Conservation (phyloP, 345 rosid species). For the Mercurialis annua region DNA sequence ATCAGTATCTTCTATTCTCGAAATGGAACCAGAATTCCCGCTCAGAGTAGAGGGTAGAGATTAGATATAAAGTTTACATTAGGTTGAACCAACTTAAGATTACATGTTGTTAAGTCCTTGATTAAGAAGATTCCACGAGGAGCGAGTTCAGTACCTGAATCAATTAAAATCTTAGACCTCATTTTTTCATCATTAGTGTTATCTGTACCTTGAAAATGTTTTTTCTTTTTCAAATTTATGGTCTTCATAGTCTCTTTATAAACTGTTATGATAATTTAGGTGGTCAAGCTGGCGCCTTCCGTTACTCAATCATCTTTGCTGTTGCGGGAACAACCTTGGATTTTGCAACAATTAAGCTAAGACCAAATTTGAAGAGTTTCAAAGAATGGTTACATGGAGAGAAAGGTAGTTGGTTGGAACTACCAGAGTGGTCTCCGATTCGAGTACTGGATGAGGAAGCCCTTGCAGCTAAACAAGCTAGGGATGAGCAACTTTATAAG, state of each 20-base stretch:
- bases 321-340: constrained; percentile 56
- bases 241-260: too few species aligned
- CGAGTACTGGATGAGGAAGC: constrained; percentile 80
- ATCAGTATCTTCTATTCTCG: background rate
- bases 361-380: constrained; percentile 35
- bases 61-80: too few species aligned
- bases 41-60: too few species aligned
- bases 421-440: constrained; percentile 87
- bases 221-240: background rate
- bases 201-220: background rate
- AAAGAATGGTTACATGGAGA: constrained; percentile 25
- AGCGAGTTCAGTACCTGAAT: background rate
- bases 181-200: background rate
- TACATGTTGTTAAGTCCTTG: too few species aligned
- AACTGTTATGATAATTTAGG: constrained; percentile 52
- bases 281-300: constrained; percentile 69
- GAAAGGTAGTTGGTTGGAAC: constrained; percentile 39
- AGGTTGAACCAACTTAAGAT: too few species aligned
- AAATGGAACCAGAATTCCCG: too few species aligned
- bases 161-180: background rate
- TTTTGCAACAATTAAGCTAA: constrained; percentile 48
- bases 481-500: constrained; percentile 46
- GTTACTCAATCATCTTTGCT: constrained; percentile 68
- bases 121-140: too few species aligned
- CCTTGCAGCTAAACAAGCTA: constrained; percentile 64